Percentiles rank a stretch among this genome's conserved stretches.
These are phyloP conservation scores for Eleusine indica DNA, from an alignment of 176 grass and related monocot genomes.

Conservation along the genomic window DNA sequence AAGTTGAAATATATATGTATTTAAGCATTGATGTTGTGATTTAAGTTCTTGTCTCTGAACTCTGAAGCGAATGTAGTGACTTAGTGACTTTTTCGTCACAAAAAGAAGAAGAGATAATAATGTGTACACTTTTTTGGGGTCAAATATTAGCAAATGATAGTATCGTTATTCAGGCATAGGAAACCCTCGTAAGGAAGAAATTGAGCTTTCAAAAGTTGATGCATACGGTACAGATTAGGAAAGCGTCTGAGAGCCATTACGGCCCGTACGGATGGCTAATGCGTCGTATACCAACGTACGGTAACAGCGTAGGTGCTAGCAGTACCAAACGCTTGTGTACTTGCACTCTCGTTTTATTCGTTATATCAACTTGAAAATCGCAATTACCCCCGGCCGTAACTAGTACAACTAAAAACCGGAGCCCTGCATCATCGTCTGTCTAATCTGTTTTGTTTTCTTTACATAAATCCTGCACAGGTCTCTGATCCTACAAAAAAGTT, in stretches of 20 bases:
- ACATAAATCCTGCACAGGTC: not conserved
- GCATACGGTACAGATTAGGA: not conserved
- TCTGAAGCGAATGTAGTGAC: too few relatives aligned
- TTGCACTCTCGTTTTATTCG: not conserved
- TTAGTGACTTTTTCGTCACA: too few relatives aligned
- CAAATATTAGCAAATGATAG: too few relatives aligned
- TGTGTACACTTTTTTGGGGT: too few relatives aligned
- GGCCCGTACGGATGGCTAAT: not conserved
- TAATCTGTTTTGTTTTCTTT: not conserved
- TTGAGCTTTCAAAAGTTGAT: not conserved
- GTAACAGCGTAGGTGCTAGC: not conserved
- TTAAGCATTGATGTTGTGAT: too few relatives aligned
- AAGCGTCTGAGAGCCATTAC: not conserved
- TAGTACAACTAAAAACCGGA: not conserved
- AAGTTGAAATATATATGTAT: too few relatives aligned
- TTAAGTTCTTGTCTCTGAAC: too few relatives aligned
- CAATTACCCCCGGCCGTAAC: not conserved
- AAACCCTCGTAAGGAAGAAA: not conserved
- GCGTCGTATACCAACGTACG: not conserved
- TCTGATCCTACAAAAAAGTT: not conserved
- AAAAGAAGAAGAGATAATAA: too few relatives aligned
- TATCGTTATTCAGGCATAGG: not conserved
- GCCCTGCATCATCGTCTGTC: not conserved
- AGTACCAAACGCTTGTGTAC: not conserved
- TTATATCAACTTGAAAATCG: not conserved